Evolutionary conservation across 2,329 filamentous ascomycete species (phyloP).

Genomic region (Sphaceloma murrayae): DNA sequence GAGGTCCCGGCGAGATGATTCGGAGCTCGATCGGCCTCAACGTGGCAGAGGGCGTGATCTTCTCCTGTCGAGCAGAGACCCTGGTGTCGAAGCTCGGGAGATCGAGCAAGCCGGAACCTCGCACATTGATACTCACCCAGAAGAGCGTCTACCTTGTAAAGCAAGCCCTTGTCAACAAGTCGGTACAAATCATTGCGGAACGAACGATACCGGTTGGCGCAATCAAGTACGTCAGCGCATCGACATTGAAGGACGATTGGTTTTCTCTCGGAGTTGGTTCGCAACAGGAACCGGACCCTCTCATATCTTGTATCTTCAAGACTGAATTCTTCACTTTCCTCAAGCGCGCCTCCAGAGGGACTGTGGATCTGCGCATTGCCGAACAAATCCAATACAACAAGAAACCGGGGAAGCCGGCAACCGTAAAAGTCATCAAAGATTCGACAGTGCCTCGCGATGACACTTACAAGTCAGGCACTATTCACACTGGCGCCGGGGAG

Average conservation of each 20-base stretch:
- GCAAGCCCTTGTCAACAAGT: slow-evolving; percentile 71
- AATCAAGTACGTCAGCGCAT: slow-evolving; percentile 78
- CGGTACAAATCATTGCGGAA: slow-evolving; percentile 72
- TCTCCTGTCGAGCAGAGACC: slow-evolving; percentile 84
- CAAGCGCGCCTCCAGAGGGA: slow-evolving; percentile 65
- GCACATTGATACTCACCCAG: slow-evolving; percentile 74
- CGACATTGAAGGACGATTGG: slow-evolving; percentile 86
- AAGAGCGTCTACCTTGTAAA: slow-evolving; percentile 83
- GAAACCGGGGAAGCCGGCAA: slow-evolving; percentile 85
- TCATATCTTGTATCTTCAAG: slow-evolving; percentile 89
- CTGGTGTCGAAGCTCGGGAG: slow-evolving; percentile 91
- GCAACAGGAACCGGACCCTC: slow-evolving; percentile 82
- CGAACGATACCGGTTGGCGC: slow-evolving; percentile 72
- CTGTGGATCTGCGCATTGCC: slow-evolving; percentile 72
- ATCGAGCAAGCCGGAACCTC: slow-evolving; percentile 84
- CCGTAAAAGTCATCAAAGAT: slow-evolving; percentile 86
- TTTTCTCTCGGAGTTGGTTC: slow-evolving; percentile 88
- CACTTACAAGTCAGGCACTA: slow-evolving; percentile 83
- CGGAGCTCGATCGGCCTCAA: slow-evolving; percentile 61
- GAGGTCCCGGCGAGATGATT: slow-evolving; percentile 71
- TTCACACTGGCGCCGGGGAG: slow-evolving; percentile 81
- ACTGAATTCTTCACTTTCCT: slow-evolving; percentile 96
- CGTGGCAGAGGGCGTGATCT: slow-evolving; percentile 65
- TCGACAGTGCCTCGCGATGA: slow-evolving; percentile 62
- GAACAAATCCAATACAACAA: slow-evolving; percentile 90